Evolutionary conservation across 345 rosid genomes (phyloP).

Genomic region (Alliaria petiolata): DNA sequence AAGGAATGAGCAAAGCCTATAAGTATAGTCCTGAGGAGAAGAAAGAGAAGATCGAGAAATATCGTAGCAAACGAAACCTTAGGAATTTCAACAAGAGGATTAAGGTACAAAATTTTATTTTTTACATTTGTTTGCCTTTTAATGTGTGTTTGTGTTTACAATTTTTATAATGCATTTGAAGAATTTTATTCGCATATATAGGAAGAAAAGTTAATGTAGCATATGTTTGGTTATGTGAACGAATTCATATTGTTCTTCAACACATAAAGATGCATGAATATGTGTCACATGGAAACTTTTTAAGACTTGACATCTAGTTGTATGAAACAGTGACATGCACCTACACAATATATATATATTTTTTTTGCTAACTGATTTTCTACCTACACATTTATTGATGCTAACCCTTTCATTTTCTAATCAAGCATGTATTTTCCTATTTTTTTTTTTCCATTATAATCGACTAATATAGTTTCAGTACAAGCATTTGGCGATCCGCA

Average conservation of each 20-base stretch:
- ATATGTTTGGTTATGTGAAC: not conserved
- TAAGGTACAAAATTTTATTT: slow-evolving; percentile 54
- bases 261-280: not conserved
- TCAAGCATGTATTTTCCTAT: not conserved
- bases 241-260: not conserved
- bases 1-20: slow-evolving; percentile 75
- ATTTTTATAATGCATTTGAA: not conserved
- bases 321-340: slow-evolving; percentile 30
- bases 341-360: too few relatives aligned
- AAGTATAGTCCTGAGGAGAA: slow-evolving; percentile 87
- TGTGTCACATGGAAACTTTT: slow-evolving; percentile 6
- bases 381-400: slow-evolving; percentile 14
- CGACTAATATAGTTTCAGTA: not conserved
- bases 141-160: not conserved
- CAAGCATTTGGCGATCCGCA: not conserved
- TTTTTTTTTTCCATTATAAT: not conserved
- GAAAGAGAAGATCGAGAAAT: slow-evolving; percentile 82
- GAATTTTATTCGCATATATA: not conserved
- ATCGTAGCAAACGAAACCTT: slow-evolving; percentile 72
- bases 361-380: too few relatives aligned
- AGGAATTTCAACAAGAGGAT: slow-evolving; percentile 97
- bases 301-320: slow-evolving; percentile 20
- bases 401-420: slow-evolving; percentile 10
- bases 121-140: not conserved
- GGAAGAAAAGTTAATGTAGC: not conserved